A percentile compares a stretch with the other conserved stretches of the same genome.
phyloP scores from a whole-genome alignment of 1,284 basidiomycete species.

The Anthracocystis panici-leucophaei region DNA sequence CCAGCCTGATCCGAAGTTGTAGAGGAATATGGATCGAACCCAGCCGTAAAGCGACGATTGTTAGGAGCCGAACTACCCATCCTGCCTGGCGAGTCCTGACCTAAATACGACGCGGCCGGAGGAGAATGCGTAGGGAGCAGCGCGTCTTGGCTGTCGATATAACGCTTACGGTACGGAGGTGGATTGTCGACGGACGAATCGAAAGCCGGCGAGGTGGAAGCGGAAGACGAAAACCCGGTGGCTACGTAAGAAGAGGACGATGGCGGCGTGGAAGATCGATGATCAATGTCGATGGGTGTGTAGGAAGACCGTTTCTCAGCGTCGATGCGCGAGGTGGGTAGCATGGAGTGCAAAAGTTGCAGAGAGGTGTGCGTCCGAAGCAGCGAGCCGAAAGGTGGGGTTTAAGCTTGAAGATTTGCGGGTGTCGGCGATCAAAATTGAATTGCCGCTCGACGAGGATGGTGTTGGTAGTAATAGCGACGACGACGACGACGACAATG shows the following conservation, averaged over 20 bases:
- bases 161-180: constrained; percentile 47
- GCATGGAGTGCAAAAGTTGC: constrained; percentile 35
- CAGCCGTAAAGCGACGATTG: constrained; percentile 46
- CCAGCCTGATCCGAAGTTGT: constrained; percentile 5
- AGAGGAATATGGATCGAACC: constrained; percentile 46
- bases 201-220: constrained; percentile 12
- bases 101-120: constrained; percentile 14
- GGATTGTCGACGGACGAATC: constrained; percentile 28
- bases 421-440: not conserved
- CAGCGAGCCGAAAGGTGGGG: not conserved
- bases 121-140: constrained; percentile 49
- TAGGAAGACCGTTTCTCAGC: constrained; percentile 43
- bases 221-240: constrained; percentile 15
- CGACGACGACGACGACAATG: too few relatives aligned
- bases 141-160: constrained; percentile 41
- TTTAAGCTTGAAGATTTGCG: not conserved
- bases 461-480: too few relatives aligned
- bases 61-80: constrained; percentile 29
- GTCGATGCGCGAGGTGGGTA: constrained; percentile 41
- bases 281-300: constrained; percentile 30
- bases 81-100: constrained; percentile 30
- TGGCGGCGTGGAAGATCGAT: constrained; percentile 10
- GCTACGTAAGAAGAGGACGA: constrained; percentile 14
- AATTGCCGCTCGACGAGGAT: too few relatives aligned
- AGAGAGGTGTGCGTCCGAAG: not conserved